A percentile compares a stretch with the other conserved stretches of the same genome.
phyloP scores from a whole-genome alignment of 805 yeast genomes.

The Wickerhamiella alocasiicola region DNA sequence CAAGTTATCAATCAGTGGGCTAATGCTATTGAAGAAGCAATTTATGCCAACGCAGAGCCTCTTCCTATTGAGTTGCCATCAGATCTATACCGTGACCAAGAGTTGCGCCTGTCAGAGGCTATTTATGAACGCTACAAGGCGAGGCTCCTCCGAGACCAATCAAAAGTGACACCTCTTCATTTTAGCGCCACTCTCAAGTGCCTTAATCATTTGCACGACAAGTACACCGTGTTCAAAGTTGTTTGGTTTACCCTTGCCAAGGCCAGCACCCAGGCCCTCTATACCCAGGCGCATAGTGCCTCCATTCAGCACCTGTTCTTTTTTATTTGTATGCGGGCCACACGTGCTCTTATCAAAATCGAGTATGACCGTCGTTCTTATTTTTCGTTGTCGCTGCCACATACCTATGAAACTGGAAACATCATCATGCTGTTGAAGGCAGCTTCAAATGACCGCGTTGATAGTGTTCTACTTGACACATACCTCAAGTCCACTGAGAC shows the following conservation, averaged over 20 bases:
- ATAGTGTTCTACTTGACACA: conserved; percentile 2
- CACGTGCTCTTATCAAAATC: conserved; percentile 6
- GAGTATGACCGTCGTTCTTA: conserved; percentile 5
- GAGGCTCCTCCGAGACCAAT: neutral
- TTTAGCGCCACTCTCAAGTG: neutral
- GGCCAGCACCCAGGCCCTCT: conserved; percentile 4
- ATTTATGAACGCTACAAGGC: neutral
- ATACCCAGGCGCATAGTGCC: conserved; percentile 1
- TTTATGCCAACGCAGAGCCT: neutral
- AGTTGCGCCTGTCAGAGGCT: conserved; percentile 2
- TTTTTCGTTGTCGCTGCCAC: conserved; percentile 2
- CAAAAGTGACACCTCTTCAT: neutral
- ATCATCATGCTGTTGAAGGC: conserved; percentile 8
- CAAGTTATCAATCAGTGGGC: neutral
- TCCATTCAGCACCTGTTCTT: conserved; percentile 5
- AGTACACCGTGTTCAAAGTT: conserved; percentile 3
- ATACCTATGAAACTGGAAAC: conserved; percentile 4
- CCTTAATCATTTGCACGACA: conserved; percentile 3
- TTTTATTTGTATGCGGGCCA: conserved; percentile 7
- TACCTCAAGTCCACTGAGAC: conserved; percentile 6
- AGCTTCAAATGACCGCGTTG: conserved; percentile 3
- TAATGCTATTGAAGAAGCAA: neutral
- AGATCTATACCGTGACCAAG: neutral
- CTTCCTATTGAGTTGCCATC: neutral
- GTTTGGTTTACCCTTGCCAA: conserved; percentile 1